Conservation (phyloP, 2,329 filamentous ascomycete genomes). For the Epichloe scottii region DNA sequence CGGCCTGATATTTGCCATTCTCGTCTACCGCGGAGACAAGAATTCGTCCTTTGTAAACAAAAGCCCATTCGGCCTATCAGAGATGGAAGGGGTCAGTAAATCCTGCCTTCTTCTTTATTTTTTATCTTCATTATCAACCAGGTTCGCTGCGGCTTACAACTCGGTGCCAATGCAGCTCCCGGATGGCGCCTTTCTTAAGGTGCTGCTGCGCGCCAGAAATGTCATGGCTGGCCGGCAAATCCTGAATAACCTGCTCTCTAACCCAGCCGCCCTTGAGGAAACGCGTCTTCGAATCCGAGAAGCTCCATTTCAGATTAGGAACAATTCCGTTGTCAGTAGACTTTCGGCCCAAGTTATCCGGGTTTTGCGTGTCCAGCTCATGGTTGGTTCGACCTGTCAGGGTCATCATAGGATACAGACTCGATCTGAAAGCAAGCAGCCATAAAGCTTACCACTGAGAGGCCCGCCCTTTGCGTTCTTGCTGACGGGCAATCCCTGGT, state of each 20-base stretch:
- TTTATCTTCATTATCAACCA: neutral
- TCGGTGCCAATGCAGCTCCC: conserved; percentile 55
- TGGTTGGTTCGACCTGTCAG: conserved; percentile 49
- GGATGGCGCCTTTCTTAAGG: conserved; percentile 50
- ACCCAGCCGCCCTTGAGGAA: conserved; percentile 54
- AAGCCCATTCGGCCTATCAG: conserved; percentile 52
- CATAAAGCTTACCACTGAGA: conserved; percentile 35
- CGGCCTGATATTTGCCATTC: conserved; percentile 41
- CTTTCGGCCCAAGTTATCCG: conserved; percentile 48
- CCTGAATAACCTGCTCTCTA: conserved; percentile 53
- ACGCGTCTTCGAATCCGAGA: conserved; percentile 53
- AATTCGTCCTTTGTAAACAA: conserved; percentile 45
- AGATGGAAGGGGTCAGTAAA: neutral
- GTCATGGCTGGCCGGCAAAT: conserved; percentile 51
- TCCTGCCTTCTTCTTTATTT: too few relatives aligned
- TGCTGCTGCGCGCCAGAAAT: conserved; percentile 59
- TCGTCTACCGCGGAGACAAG: conserved; percentile 50
- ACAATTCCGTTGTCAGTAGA: conserved; percentile 51
- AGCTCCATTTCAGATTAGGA: conserved; percentile 57
- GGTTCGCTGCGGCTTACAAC: conserved; percentile 34
- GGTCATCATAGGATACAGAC: conserved; percentile 3
- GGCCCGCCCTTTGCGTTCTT: conserved; percentile 44
- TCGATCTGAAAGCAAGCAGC: conserved; percentile 33
- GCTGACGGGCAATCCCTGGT: conserved; percentile 42
- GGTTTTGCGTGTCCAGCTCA: conserved; percentile 48